Conservation (phyloP, 2,329 filamentous ascomycete genomes). For the Trichophyton schoenleinii region DNA sequence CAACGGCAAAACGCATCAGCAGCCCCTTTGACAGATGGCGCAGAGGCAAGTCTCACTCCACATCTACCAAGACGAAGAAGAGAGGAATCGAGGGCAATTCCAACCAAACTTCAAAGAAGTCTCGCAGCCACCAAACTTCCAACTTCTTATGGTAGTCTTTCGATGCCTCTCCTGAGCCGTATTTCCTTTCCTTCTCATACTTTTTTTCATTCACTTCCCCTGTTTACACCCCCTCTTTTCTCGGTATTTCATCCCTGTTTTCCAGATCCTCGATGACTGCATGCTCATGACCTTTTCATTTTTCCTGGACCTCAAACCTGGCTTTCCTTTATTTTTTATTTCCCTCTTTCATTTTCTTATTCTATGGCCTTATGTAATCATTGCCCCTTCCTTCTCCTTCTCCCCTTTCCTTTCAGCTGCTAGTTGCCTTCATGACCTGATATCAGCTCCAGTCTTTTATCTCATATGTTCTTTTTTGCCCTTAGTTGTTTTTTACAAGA, state of each 20-base stretch:
- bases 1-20: slow-evolving; percentile 22
- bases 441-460: neutral
- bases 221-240: neutral
- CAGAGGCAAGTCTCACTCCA: slow-evolving; percentile 21
- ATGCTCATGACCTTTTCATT: slow-evolving; percentile 6
- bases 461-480: neutral
- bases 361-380: slow-evolving; percentile 6
- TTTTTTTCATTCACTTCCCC: neutral
- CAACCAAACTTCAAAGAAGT: slow-evolving; percentile 5
- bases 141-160: neutral
- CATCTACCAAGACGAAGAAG: slow-evolving; percentile 26
- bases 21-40: slow-evolving; percentile 33
- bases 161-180: neutral
- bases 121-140: slow-evolving; percentile 7
- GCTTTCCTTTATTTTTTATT: slow-evolving; percentile 3
- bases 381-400: neutral
- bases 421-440: slow-evolving; percentile 3
- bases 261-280: neutral
- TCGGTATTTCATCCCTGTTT: neutral
- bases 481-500: neutral
- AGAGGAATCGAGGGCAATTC: neutral
- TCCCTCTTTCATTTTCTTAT: slow-evolving; percentile 2
- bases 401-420: slow-evolving; percentile 2
- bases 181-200: neutral
- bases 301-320: neutral